A percentile compares a stretch with the other conserved stretches of the same genome.
phyloP scores from a whole-genome alignment of 495 filamentous ascomycete genomes.

The Ramalina intermedia region DNA sequence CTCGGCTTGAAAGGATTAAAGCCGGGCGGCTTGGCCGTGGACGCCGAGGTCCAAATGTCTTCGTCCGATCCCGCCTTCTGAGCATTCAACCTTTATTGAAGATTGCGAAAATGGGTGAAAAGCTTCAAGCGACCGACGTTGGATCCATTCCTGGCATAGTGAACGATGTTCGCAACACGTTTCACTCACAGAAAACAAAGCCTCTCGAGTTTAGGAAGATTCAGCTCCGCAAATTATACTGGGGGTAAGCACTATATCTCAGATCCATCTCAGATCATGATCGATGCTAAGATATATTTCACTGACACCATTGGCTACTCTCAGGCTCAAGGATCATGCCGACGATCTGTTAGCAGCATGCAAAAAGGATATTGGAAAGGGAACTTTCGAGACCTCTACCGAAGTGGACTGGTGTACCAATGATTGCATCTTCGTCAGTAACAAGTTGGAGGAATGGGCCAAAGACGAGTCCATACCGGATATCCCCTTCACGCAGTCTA shows the following conservation, averaged over 20 bases:
- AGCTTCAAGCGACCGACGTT: constrained; percentile 49
- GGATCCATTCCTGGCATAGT: constrained; percentile 49
- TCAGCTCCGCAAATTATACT: constrained; percentile 88
- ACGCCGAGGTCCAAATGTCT: no score
- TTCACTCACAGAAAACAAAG: constrained; percentile 65
- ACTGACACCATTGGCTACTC: neutral
- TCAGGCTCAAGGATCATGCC: constrained; percentile 57
- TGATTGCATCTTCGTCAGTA: constrained; percentile 61
- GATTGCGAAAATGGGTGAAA: constrained; percentile 3
- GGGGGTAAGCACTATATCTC: constrained; percentile 41
- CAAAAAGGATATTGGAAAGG: constrained; percentile 59
- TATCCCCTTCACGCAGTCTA: constrained; percentile 48
- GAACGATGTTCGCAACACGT: constrained; percentile 44
- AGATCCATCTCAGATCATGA: no score
- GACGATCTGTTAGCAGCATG: constrained; percentile 55
- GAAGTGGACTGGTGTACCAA: constrained; percentile 62
- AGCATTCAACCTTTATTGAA: no score
- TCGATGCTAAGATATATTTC: neutral
- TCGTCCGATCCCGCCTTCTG: no score
- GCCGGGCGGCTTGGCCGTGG: no score
- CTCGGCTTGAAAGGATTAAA: no score
- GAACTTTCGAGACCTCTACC: constrained; percentile 50
- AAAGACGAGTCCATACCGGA: constrained; percentile 66
- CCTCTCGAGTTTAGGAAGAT: constrained; percentile 63
- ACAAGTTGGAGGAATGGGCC: constrained; percentile 64